Conservation (phyloP, 2,329 filamentous ascomycete genomes). For the Cladosporium sp. region DNA sequence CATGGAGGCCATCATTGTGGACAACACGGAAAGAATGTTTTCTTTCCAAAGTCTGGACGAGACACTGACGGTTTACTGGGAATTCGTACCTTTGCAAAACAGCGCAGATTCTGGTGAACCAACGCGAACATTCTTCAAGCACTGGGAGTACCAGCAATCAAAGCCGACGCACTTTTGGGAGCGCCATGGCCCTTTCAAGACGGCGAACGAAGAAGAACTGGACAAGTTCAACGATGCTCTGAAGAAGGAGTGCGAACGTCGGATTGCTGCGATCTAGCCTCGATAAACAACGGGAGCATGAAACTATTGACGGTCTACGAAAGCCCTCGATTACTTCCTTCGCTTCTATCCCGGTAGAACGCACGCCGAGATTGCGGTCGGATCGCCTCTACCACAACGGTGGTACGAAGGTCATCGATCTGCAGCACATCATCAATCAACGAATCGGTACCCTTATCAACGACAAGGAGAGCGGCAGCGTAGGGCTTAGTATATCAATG, state of each 20-base stretch:
- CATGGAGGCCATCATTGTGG: not conserved
- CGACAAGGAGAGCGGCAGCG: not conserved
- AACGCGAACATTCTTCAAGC: conserved; percentile 1
- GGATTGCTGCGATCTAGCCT: not conserved
- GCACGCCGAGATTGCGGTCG: not conserved
- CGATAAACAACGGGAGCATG: not conserved
- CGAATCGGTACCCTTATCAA: not conserved
- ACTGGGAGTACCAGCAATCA: conserved; percentile 7
- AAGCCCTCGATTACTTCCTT: not conserved
- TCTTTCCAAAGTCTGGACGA: conserved; percentile 4
- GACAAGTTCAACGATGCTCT: conserved; percentile 1
- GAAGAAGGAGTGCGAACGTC: conserved; percentile 7
- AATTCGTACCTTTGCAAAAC: not conserved
- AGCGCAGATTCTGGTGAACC: not conserved
- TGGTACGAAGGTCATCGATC: not conserved
- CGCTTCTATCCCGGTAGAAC: not conserved
- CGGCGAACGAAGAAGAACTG: not conserved
- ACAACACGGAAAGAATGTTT: conserved; percentile 2
- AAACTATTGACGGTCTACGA: not conserved
- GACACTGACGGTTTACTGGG: not conserved
- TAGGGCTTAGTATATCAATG: not conserved
- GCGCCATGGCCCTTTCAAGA: conserved; percentile 6
- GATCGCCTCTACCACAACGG: not conserved
- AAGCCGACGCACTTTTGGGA: conserved; percentile 6
- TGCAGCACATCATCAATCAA: not conserved